Evolutionary conservation across 1,139 yeast species (phyloP), one percentile per base, ranked within the genome.

Genomic region (Debaryomyces nepalensis): DNA sequence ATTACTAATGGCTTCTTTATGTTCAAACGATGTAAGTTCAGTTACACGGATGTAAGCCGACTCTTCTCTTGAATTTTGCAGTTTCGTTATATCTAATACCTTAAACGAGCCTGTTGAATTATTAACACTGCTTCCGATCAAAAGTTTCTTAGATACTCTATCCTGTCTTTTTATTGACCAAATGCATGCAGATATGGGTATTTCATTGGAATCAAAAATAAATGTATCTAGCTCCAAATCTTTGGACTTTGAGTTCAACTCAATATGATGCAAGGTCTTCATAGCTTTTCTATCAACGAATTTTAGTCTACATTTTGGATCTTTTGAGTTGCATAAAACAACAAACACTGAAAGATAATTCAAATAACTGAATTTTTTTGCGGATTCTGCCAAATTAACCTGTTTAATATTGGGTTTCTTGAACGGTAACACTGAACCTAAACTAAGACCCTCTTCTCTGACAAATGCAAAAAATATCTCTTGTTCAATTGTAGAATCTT

Each of bases 361-460:
- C 6, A 75, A 39, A 44, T 64, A 72, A 4, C 59, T 45, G 33
- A 74, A 33, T 42, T 63, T 65, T 39, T 67, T 68, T 0, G 79
- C 75, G 3, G 68, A 52, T 16, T 66, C 72, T 0, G 69, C 67
- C 2, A 76, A 51, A 14, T 59, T 61, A 0, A 74, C 46, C 46
- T 67, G 76, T 39, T 59, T 61, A 3, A 67, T 48, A 8, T 55
- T 50, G n/a, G 66, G 67, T 40, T 40, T 56, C 46, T 39, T 61
- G 42, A 49, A 68, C 0, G 64, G 53, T 29, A 47, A 59, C 1
- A 78, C 45, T 2, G 60, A 54, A 0, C 73, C 61, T 2, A 72
- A 45, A 22, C 70, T 64, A 14, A 81, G 57, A 0, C 84, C 84
- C 48, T 79, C 82, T 38, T 75, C 81, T 44, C 82, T 59, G 2